Percentiles rank a stretch among this genome's conserved stretches.
Conservation (phyloP, 2,329 filamentous ascomycete species). For the Anthostomella pinea region DNA sequence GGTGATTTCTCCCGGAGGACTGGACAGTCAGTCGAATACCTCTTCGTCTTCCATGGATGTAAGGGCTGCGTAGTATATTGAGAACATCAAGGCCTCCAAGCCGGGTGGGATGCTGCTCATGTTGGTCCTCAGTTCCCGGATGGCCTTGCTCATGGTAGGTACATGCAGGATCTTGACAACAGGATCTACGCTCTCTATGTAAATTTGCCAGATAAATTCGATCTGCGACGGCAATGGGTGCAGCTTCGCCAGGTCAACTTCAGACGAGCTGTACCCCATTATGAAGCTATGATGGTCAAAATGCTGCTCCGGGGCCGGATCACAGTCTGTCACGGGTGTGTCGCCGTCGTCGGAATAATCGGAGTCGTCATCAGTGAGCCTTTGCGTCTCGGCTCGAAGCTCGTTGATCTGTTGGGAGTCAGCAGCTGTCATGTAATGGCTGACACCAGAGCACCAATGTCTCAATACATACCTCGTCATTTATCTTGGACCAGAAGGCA, state of each 20-base stretch:
- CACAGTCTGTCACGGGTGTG: conserved; percentile 41
- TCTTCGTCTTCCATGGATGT: conserved; percentile 60
- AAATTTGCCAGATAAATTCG: conserved; percentile 66
- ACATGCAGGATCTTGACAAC: conserved; percentile 70
- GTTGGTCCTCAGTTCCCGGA: conserved; percentile 60
- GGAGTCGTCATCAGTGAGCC: conserved; percentile 50
- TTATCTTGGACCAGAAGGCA: conserved; percentile 73
- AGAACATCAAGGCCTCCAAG: conserved; percentile 62
- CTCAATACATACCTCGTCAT: conserved; percentile 59
- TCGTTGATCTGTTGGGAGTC: conserved; percentile 23
- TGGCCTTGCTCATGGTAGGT: conserved; percentile 60
- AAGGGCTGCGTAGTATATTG: conserved; percentile 58
- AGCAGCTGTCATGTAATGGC: conserved; percentile 10
- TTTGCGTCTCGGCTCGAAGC: conserved; percentile 49
- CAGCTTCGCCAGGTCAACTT: conserved; percentile 61
- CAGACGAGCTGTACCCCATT: conserved; percentile 69
- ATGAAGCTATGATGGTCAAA: conserved; percentile 69
- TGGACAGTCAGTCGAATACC: conserved; percentile 35
- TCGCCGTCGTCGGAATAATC: conserved; percentile 62
- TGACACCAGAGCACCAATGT: conserved; percentile 1
- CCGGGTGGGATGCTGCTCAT: conserved; percentile 54
- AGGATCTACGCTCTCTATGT: conserved; percentile 71
- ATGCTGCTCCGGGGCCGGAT: conserved; percentile 30
- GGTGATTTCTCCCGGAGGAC: background rate
- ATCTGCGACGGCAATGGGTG: conserved; percentile 67